phyloP scores from a whole-genome alignment of 2,329 filamentous ascomycete species.

The Fusarium sp. region DNA sequence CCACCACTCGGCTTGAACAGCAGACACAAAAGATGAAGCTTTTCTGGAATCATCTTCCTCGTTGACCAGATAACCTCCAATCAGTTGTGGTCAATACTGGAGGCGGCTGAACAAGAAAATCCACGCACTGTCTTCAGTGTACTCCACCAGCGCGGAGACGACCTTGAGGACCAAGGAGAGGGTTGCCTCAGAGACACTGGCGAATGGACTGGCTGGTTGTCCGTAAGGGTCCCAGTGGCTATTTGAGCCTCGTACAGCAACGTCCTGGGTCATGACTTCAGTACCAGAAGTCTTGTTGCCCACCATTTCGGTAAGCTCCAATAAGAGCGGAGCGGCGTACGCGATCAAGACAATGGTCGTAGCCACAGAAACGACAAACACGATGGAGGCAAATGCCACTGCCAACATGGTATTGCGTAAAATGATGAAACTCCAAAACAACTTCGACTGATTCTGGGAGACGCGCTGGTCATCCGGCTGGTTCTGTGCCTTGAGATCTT shows the following conservation, averaged over 20 bases:
- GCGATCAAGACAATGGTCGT: neutral
- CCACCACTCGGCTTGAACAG: rapidly evolving
- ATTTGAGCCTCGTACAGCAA: neutral
- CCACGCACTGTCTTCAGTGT: neutral
- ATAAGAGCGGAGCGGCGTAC: too few species aligned
- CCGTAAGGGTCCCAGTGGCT: neutral
- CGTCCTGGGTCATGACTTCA: neutral
- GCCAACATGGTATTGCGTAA: neutral
- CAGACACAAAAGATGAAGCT: neutral
- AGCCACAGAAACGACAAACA: neutral
- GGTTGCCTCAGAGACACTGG: neutral
- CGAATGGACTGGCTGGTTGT: neutral
- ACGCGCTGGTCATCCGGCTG: neutral
- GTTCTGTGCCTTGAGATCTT: neutral
- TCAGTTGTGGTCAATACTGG: neutral
- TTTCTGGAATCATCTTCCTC: rapidly evolving
- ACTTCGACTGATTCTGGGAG: neutral
- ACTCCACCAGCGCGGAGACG: neutral
- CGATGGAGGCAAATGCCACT: neutral
- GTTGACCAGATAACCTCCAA: neutral
- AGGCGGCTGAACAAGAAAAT: neutral
- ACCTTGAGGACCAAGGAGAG: neutral
- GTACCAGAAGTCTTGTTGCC: neutral
- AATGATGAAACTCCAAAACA: neutral
- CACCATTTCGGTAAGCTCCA: neutral